Percentiles rank a stretch among this genome's conserved stretches.
Conservation (phyloP, 306 rosid species). For the Myrica gale region DNA sequence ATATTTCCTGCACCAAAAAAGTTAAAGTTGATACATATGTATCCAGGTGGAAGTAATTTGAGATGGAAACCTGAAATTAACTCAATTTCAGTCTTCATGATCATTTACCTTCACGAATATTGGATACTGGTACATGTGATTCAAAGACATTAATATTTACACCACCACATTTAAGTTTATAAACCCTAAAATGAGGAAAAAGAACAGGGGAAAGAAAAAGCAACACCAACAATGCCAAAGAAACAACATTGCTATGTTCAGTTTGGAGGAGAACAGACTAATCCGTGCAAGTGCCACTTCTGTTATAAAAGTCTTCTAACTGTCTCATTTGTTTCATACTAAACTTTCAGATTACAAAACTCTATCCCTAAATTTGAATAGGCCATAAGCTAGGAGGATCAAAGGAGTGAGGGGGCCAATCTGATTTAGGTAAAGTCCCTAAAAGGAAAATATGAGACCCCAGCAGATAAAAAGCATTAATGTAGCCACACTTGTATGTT, state of each 20-base stretch:
- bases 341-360: neutral
- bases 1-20: slow-evolving; percentile 56
- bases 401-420: neutral
- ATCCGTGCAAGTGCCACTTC: slow-evolving; percentile 1
- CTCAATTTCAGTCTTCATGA: slow-evolving; percentile 1
- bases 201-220: neutral
- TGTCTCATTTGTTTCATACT: neutral
- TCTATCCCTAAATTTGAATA: neutral
- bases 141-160: neutral
- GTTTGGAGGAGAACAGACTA: neutral
- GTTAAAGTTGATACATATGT: slow-evolving; percentile 22
- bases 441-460: neutral
- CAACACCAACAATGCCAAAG: slow-evolving; percentile 8
- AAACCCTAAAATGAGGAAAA: neutral
- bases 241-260: slow-evolving; percentile 19
- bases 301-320: neutral
- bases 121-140: neutral
- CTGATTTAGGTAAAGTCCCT: neutral
- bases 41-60: slow-evolving; percentile 12
- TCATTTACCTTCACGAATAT: neutral
- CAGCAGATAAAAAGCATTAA: neutral
- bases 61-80: slow-evolving; percentile 10
- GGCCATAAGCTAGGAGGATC: neutral
- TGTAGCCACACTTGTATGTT: neutral
- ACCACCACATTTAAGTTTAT: neutral